phyloP scores from a whole-genome alignment of 2,329 filamentous ascomycete species.

The Epichloe gansuensis region DNA sequence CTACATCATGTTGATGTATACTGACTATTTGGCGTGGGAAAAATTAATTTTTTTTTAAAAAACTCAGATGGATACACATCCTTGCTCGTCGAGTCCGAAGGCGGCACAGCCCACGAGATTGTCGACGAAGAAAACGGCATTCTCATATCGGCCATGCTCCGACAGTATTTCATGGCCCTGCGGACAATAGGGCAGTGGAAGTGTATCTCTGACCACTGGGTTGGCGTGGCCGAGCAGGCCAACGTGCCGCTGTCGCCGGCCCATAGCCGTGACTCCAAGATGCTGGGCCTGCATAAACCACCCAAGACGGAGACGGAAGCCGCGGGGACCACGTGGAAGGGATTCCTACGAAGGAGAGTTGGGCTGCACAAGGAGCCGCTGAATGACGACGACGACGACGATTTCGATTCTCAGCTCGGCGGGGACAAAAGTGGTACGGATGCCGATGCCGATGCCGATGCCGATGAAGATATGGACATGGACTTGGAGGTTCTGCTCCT shows the following conservation, averaged over 20 bases:
- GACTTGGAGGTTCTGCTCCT: slow-evolving; percentile 50
- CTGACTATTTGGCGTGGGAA: background rate
- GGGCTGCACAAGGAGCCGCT: slow-evolving; percentile 22
- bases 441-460: background rate
- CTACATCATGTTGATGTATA: background rate
- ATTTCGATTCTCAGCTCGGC: slow-evolving; percentile 17
- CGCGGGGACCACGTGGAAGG: slow-evolving; percentile 20
- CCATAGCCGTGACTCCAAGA: slow-evolving; percentile 20
- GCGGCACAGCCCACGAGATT: slow-evolving; percentile 64
- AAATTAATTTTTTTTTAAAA: background rate
- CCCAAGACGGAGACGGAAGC: slow-evolving; percentile 8
- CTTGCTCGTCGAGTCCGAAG: slow-evolving; percentile 63
- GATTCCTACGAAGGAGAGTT: slow-evolving; percentile 24
- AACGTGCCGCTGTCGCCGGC: slow-evolving; percentile 26
- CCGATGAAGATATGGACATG: slow-evolving; percentile 26
- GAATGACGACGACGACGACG: slow-evolving; percentile 31
- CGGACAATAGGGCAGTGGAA: slow-evolving; percentile 73
- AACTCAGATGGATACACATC: slow-evolving; percentile 60
- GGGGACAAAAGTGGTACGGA: slow-evolving; percentile 18
- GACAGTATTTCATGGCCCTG: slow-evolving; percentile 83
- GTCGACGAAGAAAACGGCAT: slow-evolving; percentile 81
- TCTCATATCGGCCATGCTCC: slow-evolving; percentile 72
- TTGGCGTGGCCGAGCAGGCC: slow-evolving; percentile 48
- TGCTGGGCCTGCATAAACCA: slow-evolving; percentile 11
- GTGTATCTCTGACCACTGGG: slow-evolving; percentile 60